These are phyloP conservation scores for Heteromeles arbutifolia DNA, from an alignment of 306 rosid genomes.

Conservation along the genomic window DNA sequence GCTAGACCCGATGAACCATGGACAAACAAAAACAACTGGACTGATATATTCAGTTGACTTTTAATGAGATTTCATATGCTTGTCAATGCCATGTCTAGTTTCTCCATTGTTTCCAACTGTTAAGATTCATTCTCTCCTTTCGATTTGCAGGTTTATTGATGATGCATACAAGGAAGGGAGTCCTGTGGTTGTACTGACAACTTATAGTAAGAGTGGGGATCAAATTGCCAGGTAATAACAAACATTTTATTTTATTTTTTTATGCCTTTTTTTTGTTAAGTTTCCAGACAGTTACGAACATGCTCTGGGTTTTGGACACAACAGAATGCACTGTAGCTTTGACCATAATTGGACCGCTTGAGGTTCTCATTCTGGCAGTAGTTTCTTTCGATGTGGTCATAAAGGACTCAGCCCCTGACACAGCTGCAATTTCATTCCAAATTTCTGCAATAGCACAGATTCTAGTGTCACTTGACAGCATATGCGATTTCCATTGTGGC, in stretches of 20 bases:
- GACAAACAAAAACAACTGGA: not conserved
- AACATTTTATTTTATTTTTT: not conserved
- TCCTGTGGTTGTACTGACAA: conserved; percentile 65
- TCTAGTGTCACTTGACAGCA: not conserved
- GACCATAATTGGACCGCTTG: too few relatives aligned
- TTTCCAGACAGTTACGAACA: not conserved
- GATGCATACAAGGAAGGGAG: conserved; percentile 60
- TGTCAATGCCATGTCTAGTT: not conserved
- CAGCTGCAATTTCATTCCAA: not conserved
- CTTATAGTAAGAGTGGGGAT: conserved; percentile 69
- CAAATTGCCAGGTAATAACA: conserved; percentile 48
- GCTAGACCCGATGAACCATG: not conserved
- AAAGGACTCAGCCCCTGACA: not conserved
- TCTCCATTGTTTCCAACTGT: not conserved
- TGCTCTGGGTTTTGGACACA: not conserved
- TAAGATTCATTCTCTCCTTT: conserved; percentile 10
- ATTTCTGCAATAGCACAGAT: not conserved
- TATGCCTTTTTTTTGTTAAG: not conserved
- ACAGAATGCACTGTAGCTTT: not conserved
- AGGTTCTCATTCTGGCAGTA: not conserved
- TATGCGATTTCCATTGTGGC: too few relatives aligned
- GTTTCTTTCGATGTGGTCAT: not conserved
- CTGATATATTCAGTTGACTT: not conserved
- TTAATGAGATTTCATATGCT: not conserved
- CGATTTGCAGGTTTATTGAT: conserved; percentile 70